Conservation (phyloP, 1,284 basidiomycete genomes). For the Naganishia liquefaciens region DNA sequence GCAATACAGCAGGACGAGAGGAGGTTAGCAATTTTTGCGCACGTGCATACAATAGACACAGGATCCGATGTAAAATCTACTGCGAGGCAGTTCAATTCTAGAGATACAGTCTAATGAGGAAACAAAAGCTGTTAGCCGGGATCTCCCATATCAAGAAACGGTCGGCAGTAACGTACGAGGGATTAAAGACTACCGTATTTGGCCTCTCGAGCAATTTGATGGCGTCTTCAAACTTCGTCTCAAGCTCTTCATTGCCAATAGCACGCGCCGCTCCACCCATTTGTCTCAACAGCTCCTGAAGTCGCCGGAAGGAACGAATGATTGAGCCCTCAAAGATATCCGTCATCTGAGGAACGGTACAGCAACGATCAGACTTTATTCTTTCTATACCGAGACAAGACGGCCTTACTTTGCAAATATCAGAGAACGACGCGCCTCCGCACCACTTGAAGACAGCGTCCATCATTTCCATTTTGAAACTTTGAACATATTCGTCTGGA, state of each 20-base stretch:
- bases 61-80: background rate
- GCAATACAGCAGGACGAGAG: too few relatives aligned
- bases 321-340: slow-evolving; percentile 95
- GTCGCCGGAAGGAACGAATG: slow-evolving; percentile 87
- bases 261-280: slow-evolving; percentile 94
- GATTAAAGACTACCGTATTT: slow-evolving; percentile 92
- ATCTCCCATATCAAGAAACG: too few relatives aligned
- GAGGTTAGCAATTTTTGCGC: too few relatives aligned
- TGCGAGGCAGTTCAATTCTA: background rate
- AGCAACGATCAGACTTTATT: background rate
- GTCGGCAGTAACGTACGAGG: slow-evolving; percentile 56
- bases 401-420: slow-evolving; percentile 82
- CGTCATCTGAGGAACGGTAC: slow-evolving; percentile 64
- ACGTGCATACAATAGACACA: too few relatives aligned
- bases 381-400: background rate
- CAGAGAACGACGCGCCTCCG: slow-evolving; percentile 90
- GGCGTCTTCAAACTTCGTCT: slow-evolving; percentile 84
- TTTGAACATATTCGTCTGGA: slow-evolving; percentile 92
- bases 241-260: slow-evolving; percentile 89
- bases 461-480: slow-evolving; percentile 98
- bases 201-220: slow-evolving; percentile 87
- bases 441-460: slow-evolving; percentile 97
- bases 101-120: slow-evolving; percentile 5
- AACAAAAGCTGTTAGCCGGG: background rate
- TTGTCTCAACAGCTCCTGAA: slow-evolving; percentile 92